Evolutionary conservation across 1,139 yeast species (phyloP).

Genomic region (Hemisphaericaspora xylofermentans): DNA sequence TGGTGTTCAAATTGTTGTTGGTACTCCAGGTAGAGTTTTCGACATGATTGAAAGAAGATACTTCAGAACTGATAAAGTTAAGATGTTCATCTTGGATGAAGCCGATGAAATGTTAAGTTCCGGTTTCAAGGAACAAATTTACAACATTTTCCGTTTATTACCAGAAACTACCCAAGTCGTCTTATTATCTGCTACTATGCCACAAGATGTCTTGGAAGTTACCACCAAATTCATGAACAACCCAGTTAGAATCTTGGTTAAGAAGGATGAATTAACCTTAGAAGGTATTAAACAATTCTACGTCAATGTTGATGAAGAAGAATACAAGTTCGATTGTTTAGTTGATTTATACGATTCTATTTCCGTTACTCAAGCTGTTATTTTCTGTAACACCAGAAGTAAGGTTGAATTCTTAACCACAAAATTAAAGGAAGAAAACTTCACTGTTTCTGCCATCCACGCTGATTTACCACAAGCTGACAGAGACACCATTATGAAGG

Average conservation of each 20-base stretch:
- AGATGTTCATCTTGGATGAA: conserved; percentile 98
- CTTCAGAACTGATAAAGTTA: conserved; percentile 84
- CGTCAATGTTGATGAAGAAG: conserved; percentile 91
- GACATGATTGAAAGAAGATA: conserved; percentile 96
- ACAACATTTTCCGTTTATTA: conserved; percentile 91
- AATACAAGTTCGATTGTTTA: conserved; percentile 91
- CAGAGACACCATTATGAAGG: conserved; percentile 97
- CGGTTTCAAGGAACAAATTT: conserved; percentile 97
- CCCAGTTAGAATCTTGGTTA: conserved; percentile 95
- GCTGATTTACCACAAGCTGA: conserved; percentile 96
- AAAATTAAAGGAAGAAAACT: conserved; percentile 80
- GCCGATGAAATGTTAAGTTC: conserved; percentile 98
- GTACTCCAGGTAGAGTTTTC: conserved; percentile 98
- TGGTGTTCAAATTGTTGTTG: conserved; percentile 96
- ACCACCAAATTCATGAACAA: conserved; percentile 96
- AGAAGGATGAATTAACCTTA: conserved; percentile 96
- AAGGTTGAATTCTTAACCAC: conserved; percentile 94
- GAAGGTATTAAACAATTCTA: conserved; percentile 98
- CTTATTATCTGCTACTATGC: conserved; percentile 96
- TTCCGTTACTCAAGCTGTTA: conserved; percentile 98
- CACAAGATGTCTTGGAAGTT: conserved; percentile 93
- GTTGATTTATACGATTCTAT: conserved; percentile 96
- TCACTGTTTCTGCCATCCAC: conserved; percentile 96
- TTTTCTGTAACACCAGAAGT: conserved; percentile 98
- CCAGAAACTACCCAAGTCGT: conserved; percentile 97